A percentile compares a stretch with the other conserved stretches of the same genome.
Evolutionary conservation across 2,329 filamentous ascomycete genomes (phyloP).

Genomic region (Bimuria novae-zelandiae): DNA sequence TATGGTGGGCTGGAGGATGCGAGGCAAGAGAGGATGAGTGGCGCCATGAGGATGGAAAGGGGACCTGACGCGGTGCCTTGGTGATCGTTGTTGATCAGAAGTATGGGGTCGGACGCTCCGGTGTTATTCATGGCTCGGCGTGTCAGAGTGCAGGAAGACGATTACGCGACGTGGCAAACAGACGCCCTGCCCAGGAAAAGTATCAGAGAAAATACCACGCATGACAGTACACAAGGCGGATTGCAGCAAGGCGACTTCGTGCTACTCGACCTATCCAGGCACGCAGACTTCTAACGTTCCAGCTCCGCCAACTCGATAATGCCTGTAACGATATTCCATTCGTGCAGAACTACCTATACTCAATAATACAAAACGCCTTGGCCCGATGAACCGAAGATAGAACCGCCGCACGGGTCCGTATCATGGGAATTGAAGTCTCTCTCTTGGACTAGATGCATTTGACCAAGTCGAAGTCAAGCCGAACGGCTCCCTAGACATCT

Average conservation of each 20-base stretch:
- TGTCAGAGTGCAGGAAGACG: no score
- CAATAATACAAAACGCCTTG: neutral
- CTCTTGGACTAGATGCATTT: neutral
- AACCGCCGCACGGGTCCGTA: neutral
- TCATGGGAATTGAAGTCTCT: neutral
- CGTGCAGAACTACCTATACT: neutral
- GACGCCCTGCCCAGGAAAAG: no score
- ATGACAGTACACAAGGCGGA: no score
- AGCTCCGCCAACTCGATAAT: no score
- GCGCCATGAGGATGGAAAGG: conserved; percentile 3
- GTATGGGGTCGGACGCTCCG: neutral
- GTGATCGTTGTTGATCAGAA: neutral
- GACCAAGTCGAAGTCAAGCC: neutral
- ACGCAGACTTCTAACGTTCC: no score
- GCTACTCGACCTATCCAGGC: no score
- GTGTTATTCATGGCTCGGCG: no score
- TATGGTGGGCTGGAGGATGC: conserved; percentile 11
- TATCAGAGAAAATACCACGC: no score
- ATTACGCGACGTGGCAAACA: no score
- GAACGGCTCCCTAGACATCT: neutral
- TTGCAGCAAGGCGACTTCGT: no score
- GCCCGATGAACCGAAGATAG: conserved; percentile 3
- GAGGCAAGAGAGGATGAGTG: conserved; percentile 1
- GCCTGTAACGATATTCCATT: no score
- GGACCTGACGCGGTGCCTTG: conserved; percentile 5